phyloP scores from a whole-genome alignment of 148 eudicot genomes.

The Bassia scoparia region DNA sequence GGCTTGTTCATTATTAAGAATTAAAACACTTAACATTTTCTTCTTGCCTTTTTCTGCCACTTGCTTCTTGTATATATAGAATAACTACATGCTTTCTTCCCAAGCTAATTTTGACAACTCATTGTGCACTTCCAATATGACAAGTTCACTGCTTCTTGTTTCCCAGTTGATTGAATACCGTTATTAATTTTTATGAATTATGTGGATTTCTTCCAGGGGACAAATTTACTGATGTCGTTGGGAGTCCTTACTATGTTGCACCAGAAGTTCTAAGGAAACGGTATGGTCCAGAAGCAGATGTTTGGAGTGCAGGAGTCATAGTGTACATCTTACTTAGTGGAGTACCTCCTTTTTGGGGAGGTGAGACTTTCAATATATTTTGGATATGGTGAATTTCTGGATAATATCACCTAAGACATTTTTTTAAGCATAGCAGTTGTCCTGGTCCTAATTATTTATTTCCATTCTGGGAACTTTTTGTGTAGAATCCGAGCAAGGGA shows the following conservation, averaged over 20 bases:
- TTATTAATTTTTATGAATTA: not conserved
- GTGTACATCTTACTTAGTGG: conserved; percentile 74
- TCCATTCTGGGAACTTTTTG: conserved; percentile 10
- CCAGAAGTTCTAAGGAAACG: conserved; percentile 77
- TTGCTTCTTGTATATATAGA: no score
- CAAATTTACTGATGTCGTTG: conserved; percentile 76
- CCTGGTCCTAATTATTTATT: not conserved
- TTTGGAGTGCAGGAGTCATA: conserved; percentile 92
- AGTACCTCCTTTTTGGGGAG: conserved; percentile 94
- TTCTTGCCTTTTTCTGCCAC: no score
- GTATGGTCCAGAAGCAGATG: conserved; percentile 85
- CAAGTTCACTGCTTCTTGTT: not conserved
- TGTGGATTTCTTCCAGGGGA: conserved; percentile 45
- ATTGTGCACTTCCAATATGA: no score
- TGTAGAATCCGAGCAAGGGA: conserved; percentile 75
- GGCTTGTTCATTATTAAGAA: no score
- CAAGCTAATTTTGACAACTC: not conserved
- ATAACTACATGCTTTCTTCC: no score
- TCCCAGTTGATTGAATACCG: not conserved
- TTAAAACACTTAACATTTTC: no score
- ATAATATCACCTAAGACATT: conserved; percentile 3
- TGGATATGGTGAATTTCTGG: not conserved
- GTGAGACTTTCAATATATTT: conserved; percentile 37
- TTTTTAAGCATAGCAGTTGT: not conserved
- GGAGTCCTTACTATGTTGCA: conserved; percentile 93